These are phyloP conservation scores for Neurospora sp. DNA, from an alignment of 495 filamentous ascomycete species.

Conservation along the genomic window DNA sequence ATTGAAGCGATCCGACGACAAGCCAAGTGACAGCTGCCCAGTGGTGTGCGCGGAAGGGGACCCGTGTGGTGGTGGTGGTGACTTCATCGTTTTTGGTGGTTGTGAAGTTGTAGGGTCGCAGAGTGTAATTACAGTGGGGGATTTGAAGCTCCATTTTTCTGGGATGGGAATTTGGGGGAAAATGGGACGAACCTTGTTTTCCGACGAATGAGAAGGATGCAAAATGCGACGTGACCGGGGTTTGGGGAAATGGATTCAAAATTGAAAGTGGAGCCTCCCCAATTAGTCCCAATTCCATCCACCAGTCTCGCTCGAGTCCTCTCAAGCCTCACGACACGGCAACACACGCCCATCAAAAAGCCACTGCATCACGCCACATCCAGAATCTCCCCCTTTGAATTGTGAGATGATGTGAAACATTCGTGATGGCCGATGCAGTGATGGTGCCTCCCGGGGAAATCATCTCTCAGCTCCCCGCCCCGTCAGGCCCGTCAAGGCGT, in stretches of 20 bases:
- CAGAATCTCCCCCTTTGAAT: neutral
- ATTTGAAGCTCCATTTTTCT: neutral
- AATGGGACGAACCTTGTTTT: neutral
- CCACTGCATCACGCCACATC: neutral
- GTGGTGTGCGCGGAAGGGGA: neutral
- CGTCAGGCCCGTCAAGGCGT: neutral
- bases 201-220: neutral
- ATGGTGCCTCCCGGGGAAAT: neutral
- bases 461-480: neutral
- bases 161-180: neutral
- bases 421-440: neutral
- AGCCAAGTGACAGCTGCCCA: neutral
- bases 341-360: neutral
- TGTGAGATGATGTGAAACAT: neutral
- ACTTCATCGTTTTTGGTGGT: neutral
- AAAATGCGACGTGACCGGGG: neutral
- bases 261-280: neutral
- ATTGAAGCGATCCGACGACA: neutral
- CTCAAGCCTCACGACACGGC: neutral
- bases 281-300: neutral
- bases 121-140: neutral
- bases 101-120: neutral
- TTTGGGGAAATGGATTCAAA: neutral
- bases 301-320: neutral
- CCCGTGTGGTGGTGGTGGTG: neutral